A percentile compares a stretch with the other conserved stretches of the same genome.
phyloP scores from a whole-genome alignment of 2,329 filamentous ascomycete species.

The Hypoxylon sp. region DNA sequence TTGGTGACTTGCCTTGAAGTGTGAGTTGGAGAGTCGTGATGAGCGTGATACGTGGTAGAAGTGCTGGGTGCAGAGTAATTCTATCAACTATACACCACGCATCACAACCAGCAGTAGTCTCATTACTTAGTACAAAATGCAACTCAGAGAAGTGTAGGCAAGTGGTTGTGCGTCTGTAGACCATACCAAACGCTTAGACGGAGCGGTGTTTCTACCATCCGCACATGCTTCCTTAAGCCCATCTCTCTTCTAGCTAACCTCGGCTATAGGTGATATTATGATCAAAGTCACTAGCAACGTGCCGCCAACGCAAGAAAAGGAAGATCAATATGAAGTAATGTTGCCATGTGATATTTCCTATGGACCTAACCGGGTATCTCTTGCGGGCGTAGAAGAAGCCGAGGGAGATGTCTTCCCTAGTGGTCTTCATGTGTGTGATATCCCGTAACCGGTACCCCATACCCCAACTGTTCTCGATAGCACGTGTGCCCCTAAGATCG shows the following conservation, averaged over 20 bases:
- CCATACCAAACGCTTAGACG: neutral
- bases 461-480: neutral
- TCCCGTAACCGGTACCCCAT: no score
- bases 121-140: neutral
- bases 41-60: no score
- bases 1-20: neutral
- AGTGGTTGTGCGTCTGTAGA: neutral
- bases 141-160: neutral
- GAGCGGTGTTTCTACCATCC: neutral
- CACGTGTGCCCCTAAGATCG: neutral
- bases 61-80: no score
- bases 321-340: neutral
- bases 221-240: constrained; percentile 10
- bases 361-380: neutral
- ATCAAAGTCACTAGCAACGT: neutral
- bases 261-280: constrained; percentile 1
- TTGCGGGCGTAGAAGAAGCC: neutral
- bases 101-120: no score
- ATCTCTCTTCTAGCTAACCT: neutral
- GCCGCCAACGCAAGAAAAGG: neutral
- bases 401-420: neutral
- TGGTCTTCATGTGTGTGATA: no score
- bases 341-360: neutral
- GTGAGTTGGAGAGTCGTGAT: neutral
- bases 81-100: no score